Base-by-base conservation (phyloP, 1,139 yeast species). In the Candida tetrigidarum region DNA sequence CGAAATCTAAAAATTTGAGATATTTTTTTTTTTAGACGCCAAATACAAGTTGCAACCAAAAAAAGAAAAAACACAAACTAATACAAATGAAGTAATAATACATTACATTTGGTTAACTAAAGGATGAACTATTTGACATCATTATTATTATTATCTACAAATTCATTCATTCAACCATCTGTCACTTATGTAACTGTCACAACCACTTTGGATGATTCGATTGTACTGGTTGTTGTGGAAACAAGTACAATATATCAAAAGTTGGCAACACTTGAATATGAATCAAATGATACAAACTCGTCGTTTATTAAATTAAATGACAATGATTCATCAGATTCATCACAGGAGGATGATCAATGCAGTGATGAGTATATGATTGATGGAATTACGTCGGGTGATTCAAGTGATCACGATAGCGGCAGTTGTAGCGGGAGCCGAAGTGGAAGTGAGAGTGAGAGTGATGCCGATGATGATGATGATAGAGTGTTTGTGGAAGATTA, bases 41-140 rank as follows among this genome's bases (percentile, higher is more conserved):
- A 19, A 32, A 32, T 18, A 32, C 18, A 32, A 19, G 25, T 32
- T 32, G 36, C 36, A 32, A 32, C 36, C 36, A 32, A 32, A 32
- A 7, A 10, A n/a, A 19, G n/a, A 40, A 32, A 12, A 14, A 16
- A 11, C 7, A 20, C 16, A 4, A 7, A 22, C 9, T 22, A 27
- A 22, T 10, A 37, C 26, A n/a, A 20, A 25, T 5, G 10, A 10
- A 6, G 25, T 22, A 10, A 22, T 22, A 10, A 22, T 22, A 22
- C 25, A 10, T 10, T 10, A n/a, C n/a, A n/a, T n/a, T n/a, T n/a
- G n/a, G n/a, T n/a, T n/a, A n/a, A n/a, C n/a, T n/a, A n/a, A 10
- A 35, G 3, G 14, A 50, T 50, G 53, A 32, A 46, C 19, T 47
- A 37, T 22, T 44, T 48, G 43, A 42, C 48, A 11, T 46, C 50